These are phyloP conservation scores for Hippophae tibetana DNA, from an alignment of 306 rosid species.

Conservation along the genomic window DNA sequence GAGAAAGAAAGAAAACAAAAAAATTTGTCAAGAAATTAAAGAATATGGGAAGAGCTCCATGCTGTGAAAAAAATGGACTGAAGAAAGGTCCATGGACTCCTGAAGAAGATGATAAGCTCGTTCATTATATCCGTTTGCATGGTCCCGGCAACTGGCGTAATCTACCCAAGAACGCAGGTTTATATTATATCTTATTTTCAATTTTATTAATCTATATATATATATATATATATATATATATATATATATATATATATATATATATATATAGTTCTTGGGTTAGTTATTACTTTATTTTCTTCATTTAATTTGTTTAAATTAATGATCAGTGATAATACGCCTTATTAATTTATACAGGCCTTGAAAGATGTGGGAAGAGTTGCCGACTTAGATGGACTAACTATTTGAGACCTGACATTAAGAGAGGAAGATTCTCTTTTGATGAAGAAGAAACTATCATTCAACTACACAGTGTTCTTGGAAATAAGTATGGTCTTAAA, in stretches of 20 bases:
- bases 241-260: no score
- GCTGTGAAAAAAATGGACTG: conserved; percentile 38
- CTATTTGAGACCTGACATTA: conserved; percentile 62
- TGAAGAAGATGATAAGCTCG: conserved; percentile 55
- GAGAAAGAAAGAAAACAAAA: background rate
- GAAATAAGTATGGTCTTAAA: conserved; percentile 40
- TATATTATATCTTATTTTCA: no score
- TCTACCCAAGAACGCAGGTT: conserved; percentile 69
- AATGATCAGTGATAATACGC: no score
- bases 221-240: no score
- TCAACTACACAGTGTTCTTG: conserved; percentile 52
- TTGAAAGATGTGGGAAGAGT: conserved; percentile 64
- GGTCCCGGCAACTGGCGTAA: conserved; percentile 62
- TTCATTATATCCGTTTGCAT: conserved; percentile 41
- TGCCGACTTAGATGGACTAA: conserved; percentile 76
- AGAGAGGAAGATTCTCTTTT: conserved; percentile 57
- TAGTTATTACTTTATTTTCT: background rate
- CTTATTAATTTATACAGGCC: conserved; percentile 20
- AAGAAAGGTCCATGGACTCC: conserved; percentile 74
- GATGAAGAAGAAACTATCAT: conserved; percentile 66
- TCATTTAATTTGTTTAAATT: no score
- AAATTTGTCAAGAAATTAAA: no score
- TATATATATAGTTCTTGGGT: no score
- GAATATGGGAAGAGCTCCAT: conserved; percentile 32
- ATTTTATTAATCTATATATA: no score